Conservation (phyloP, 2,329 filamentous ascomycete genomes). For the Aureobasidium melanogenum region DNA sequence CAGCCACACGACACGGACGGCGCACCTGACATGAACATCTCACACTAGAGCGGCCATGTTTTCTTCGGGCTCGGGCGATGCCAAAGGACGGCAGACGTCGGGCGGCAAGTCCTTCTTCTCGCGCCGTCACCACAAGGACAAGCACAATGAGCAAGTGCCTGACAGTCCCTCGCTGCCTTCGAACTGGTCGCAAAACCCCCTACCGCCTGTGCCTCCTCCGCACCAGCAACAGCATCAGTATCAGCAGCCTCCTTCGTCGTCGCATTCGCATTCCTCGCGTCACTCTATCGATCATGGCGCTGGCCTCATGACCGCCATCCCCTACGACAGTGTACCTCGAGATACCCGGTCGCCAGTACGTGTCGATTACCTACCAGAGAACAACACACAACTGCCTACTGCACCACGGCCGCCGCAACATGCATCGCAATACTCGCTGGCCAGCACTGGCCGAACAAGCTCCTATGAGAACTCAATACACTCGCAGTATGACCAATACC, state of each 20-base stretch:
- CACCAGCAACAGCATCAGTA: conserved; percentile 50
- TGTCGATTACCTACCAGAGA: conserved; percentile 62
- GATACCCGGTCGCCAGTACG: conserved; percentile 63
- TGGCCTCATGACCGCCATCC: conserved; percentile 82
- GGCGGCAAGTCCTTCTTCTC: conserved; percentile 81
- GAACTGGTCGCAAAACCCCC: conserved; percentile 48
- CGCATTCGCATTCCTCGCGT: conserved; percentile 58
- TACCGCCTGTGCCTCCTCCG: conserved; percentile 52
- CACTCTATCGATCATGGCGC: conserved; percentile 53
- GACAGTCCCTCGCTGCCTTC: conserved; percentile 45
- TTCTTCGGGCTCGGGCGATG: conserved; percentile 45
- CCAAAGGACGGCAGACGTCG: conserved; percentile 76
- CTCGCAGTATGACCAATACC: conserved; percentile 24
- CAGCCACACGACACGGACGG: background rate
- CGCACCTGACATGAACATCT: conserved; percentile 8
- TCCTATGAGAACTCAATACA: conserved; percentile 12
- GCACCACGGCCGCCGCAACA: conserved; percentile 22
- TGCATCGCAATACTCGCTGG: conserved; percentile 12
- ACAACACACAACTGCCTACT: conserved; percentile 43
- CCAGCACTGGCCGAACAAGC: conserved; percentile 7
- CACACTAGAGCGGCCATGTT: conserved; percentile 22
- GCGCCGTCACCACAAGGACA: conserved; percentile 63
- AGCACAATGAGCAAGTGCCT: conserved; percentile 44
- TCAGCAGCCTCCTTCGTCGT: conserved; percentile 29
- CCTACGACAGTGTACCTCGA: conserved; percentile 63